These are phyloP conservation scores for Sugiyamaella novakii DNA, from an alignment of 1,139 yeast species.

Conservation along the genomic window DNA sequence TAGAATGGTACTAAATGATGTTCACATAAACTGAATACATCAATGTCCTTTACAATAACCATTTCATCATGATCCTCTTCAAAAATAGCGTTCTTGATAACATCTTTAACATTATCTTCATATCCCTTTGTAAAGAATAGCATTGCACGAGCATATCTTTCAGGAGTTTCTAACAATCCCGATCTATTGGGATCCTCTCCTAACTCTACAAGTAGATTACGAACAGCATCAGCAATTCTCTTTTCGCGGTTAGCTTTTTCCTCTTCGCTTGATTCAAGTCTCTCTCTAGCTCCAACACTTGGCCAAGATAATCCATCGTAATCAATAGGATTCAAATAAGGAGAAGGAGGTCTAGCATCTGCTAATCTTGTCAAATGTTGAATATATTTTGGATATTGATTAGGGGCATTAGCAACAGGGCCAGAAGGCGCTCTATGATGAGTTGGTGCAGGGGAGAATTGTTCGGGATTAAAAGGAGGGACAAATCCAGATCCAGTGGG, in stretches of 20 bases:
- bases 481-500: background rate
- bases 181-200: conserved; percentile 92
- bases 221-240: conserved; percentile 84
- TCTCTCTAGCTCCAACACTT: conserved; percentile 74
- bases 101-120: conserved; percentile 79
- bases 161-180: conserved; percentile 92
- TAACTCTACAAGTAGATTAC: conserved; percentile 74
- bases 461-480: background rate
- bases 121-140: conserved; percentile 93
- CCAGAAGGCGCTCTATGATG: conserved; percentile 30
- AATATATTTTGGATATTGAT: conserved; percentile 40
- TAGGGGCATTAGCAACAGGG: conserved; percentile 32
- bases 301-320: conserved; percentile 96
- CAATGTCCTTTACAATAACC: conserved; percentile 96
- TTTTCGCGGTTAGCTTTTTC: conserved; percentile 63
- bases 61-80: conserved; percentile 99
- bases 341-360: conserved; percentile 78
- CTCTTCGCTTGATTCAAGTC: conserved; percentile 67
- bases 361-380: conserved; percentile 48
- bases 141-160: conserved; percentile 95
- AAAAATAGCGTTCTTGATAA: conserved; percentile 90
- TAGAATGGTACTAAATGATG: conserved; percentile 97
- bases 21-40: conserved; percentile 89
- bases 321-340: conserved; percentile 84
- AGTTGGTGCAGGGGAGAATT: conserved; percentile 8